Base-by-base conservation (phyloP, 139 green algal genomes). In the Chlorella sorokiniana region DNA sequence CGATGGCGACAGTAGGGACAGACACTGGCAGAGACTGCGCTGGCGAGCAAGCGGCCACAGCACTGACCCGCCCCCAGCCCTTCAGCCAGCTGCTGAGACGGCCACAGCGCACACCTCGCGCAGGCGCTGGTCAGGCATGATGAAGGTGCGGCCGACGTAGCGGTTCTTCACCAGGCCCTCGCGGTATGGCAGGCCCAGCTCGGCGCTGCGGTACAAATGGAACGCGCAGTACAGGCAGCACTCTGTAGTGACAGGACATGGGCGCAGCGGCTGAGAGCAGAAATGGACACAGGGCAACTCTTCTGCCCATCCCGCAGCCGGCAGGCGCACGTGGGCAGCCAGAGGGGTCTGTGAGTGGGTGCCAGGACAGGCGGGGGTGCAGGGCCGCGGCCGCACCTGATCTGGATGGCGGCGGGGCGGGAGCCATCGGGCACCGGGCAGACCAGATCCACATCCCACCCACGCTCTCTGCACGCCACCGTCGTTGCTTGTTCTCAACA, bases 131-230 rank as follows among this genome's bases (percentile, higher is more conserved):
- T 98, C 93, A 11, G 97, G 97, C 96, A 99, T 99, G 92, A 99
- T 99, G 93, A 99, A 99, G 70, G 97, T 99, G 81, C 97, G 93
- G 14, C 97, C 97, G 23, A 99, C 97, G 87, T 99, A 99, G 38
- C 94, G 88, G 87, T 98, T 98, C 86, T 98, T 98, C 14, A 99
- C 96, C 67, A 99, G 91, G 40, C 96, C 96, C 87, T 99, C 95
- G 9, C 93, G 85, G 89, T 99, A 99, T 0, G 96, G 96, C 68
- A 99, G 87, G 25, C 89, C 87, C 80, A 98, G 83, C 81, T 97
- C 93, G 4, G 92, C 85, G 23, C 78, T 76, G 69, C n/a, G n/a
- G n/a, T n/a, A n/a, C n/a, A n/a, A n/a, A n/a, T n/a, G n/a, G n/a
- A n/a, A n/a, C n/a, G n/a, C n/a, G n/a, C n/a, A n/a, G n/a, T n/a